Conservation (phyloP, 176 grass and related monocot species). For the Ensete glaucum region DNA sequence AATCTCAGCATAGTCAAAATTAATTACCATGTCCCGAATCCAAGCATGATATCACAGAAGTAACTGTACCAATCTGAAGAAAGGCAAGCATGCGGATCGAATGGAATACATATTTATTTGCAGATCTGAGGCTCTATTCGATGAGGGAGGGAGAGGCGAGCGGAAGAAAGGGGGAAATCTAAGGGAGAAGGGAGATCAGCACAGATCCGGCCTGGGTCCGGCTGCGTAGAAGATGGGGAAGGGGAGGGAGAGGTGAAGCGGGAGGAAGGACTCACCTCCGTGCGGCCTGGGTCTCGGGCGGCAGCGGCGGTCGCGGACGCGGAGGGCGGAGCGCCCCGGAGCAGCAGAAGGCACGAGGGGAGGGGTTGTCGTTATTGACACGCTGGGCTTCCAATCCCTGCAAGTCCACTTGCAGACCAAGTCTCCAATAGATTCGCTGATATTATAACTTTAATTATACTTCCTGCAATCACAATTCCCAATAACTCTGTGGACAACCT, state of each 20-base stretch:
- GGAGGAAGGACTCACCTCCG: background rate
- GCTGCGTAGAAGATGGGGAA: background rate
- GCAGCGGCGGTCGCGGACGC: background rate
- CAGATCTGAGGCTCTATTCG: background rate
- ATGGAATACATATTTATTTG: too few species aligned
- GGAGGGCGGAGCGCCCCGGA: background rate
- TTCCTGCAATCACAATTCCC: too few species aligned
- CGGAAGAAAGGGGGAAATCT: background rate
- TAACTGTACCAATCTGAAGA: background rate
- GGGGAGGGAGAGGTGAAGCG: background rate
- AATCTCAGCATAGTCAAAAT: background rate
- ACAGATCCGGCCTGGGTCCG: background rate
- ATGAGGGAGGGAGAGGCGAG: background rate
- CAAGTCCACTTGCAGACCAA: background rate
- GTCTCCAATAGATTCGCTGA: too few species aligned
- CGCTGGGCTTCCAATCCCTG: background rate
- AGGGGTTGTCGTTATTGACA: background rate
- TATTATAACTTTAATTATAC: too few species aligned
- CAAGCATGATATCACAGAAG: background rate
- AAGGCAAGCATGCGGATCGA: background rate
- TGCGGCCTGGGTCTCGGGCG: background rate
- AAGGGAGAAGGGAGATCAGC: background rate
- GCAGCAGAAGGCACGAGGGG: background rate
- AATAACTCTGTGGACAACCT: too few species aligned
- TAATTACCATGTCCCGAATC: background rate